Base-by-base conservation (phyloP, 75 land plant species). In the Gnetum montanum region DNA sequence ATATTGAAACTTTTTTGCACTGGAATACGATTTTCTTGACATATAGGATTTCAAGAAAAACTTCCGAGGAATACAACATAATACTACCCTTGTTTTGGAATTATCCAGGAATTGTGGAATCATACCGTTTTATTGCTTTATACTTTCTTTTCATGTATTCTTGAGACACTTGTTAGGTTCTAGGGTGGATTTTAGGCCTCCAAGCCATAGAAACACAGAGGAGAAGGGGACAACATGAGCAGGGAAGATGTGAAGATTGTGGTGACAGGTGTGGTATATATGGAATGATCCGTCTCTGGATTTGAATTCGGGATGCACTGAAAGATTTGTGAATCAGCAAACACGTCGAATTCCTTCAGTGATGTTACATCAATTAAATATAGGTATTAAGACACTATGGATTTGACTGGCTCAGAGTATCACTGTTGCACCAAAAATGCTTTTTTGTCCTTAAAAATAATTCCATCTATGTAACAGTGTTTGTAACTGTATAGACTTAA, bases 201-300 rank as follows among this genome's bases (percentile, higher is more conserved):
- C 6, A 79, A 79, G 64, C 83, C 83, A 1, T 79, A 79, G 83
- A 66, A 68, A 49, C 75, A 54, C 57, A 79, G 74, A 1, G 83
- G 83, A 1, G 41, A 79, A 24, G 83, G 71, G 38, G 71, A 52
- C 20, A 67, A 79, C 68, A 79, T 79, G 83, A 62, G 75, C 24
- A 64, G 83, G 48, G 75, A 67, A 28, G 79, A 79, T 36, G 62
- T 79, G 6, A 75, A 71, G 62, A 61, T 57, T 48, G 37, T 79
- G 44, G 61, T 79, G 45, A 60, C 24, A 79, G 67, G 26, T 79
- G 83, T 67, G 74, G 71, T 74, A 74, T 1, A 61, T 75, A 2
- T 79, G 64, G 57, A 63, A 67, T 31, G 57, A 69, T 24, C 65
- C 58, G 44, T 55, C 75, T 0, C 46, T 84, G 50, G 78, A 84